These are phyloP conservation scores for Botrytis deweyae DNA, from an alignment of 2,329 filamentous ascomycete genomes.

Conservation along the genomic window DNA sequence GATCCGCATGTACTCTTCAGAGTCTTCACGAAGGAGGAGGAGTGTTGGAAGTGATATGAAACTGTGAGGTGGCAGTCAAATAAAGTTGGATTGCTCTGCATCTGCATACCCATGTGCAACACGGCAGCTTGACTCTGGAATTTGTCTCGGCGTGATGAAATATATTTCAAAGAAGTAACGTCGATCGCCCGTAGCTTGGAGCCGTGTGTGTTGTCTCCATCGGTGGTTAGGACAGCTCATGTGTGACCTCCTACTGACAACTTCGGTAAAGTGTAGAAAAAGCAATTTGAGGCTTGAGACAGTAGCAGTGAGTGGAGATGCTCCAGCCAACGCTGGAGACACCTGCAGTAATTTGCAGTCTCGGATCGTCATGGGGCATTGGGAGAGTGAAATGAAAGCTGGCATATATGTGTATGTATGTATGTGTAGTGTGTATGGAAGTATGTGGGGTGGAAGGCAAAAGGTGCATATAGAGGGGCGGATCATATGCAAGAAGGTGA, in stretches of 20 bases:
- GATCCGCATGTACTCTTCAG: slow-evolving; percentile 21
- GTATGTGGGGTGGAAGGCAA: slow-evolving; percentile 25
- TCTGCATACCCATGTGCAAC: slow-evolving; percentile 39
- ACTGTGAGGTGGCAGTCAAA: slow-evolving; percentile 38
- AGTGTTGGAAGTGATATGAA: slow-evolving; percentile 27
- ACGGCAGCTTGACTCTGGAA: slow-evolving; percentile 37
- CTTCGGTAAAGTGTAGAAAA: slow-evolving; percentile 32
- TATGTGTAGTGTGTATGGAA: slow-evolving; percentile 24
- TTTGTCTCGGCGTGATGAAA: slow-evolving; percentile 40
- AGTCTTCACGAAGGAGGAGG: slow-evolving; percentile 20
- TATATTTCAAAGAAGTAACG: slow-evolving; percentile 37
- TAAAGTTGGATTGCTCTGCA: slow-evolving; percentile 32
- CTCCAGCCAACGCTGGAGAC: slow-evolving; percentile 37
- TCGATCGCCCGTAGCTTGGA: slow-evolving; percentile 38
- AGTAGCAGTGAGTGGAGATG: slow-evolving; percentile 36
- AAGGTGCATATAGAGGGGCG: slow-evolving; percentile 22
- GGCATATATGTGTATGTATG: slow-evolving; percentile 29
- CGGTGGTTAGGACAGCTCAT: slow-evolving; percentile 36
- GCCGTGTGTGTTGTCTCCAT: slow-evolving; percentile 39
- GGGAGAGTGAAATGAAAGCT: slow-evolving; percentile 30
- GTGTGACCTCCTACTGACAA: slow-evolving; percentile 35
- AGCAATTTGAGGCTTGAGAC: slow-evolving; percentile 34
- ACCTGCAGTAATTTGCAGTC: slow-evolving; percentile 34
- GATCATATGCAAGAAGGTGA: slow-evolving; percentile 22
- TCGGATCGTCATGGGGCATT: slow-evolving; percentile 33